phyloP scores from a whole-genome alignment of 306 rosid species.

The Vachellia pachyceras region DNA sequence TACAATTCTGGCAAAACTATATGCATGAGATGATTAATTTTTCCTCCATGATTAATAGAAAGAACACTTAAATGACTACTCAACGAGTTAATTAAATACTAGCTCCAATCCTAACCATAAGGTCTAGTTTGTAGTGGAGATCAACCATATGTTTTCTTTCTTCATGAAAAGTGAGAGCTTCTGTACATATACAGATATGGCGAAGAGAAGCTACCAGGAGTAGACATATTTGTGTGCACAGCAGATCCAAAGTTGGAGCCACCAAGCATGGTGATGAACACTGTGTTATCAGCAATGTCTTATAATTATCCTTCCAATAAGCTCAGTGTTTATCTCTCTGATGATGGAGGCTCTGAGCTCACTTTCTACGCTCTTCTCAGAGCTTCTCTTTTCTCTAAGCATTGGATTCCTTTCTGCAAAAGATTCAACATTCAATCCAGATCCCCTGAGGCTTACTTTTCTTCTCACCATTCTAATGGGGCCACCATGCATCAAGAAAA shows the following conservation, averaged over 20 bases:
- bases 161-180: too few relatives aligned
- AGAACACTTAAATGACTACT: too few relatives aligned
- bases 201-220: conserved; percentile 49
- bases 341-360: conserved; percentile 68
- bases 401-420: conserved; percentile 74
- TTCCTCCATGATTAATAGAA: too few relatives aligned
- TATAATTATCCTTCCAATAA: conserved; percentile 64
- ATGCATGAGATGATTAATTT: too few relatives aligned
- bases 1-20: too few relatives aligned
- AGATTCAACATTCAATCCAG: conserved; percentile 59
- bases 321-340: conserved; percentile 65
- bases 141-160: background rate
- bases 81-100: too few relatives aligned
- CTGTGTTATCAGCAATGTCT: conserved; percentile 59
- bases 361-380: conserved; percentile 71
- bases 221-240: conserved; percentile 73
- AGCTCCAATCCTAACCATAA: too few relatives aligned
- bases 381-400: conserved; percentile 62
- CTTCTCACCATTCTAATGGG: conserved; percentile 27
- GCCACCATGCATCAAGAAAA: background rate
- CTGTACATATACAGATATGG: conserved; percentile 42
- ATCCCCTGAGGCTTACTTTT: conserved; percentile 64
- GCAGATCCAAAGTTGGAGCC: conserved; percentile 73
- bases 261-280: conserved; percentile 67
- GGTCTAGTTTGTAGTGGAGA: conserved; percentile 10